phyloP scores from a whole-genome alignment of 768 basidiomycete genomes.

The Mycena vitilis region DNA sequence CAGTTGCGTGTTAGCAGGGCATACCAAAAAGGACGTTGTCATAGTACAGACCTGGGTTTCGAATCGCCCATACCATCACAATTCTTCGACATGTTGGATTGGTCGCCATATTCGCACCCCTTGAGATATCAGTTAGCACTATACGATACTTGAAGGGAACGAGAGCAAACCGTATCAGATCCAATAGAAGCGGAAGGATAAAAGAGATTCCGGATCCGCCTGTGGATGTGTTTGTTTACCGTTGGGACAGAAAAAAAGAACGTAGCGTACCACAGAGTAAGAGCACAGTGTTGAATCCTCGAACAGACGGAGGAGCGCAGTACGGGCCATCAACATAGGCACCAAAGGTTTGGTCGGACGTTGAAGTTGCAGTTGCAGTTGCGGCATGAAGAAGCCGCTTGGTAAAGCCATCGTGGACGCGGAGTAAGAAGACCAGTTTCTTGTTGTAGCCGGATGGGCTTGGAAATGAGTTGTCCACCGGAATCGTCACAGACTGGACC shows the following conservation, averaged over 20 bases:
- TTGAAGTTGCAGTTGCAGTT: constrained; percentile 22
- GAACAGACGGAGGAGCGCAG: constrained; percentile 52
- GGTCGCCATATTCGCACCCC: constrained; percentile 30
- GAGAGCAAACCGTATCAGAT: constrained; percentile 50
- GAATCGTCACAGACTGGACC: constrained; percentile 9
- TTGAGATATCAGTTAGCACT: not conserved
- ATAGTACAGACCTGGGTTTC: constrained; percentile 48
- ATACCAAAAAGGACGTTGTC: not conserved
- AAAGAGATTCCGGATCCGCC: constrained; percentile 61
- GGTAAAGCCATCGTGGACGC: constrained; percentile 66
- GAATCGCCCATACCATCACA: constrained; percentile 55
- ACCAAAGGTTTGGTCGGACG: constrained; percentile 43
- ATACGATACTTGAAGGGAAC: not conserved
- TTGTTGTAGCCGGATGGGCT: constrained; percentile 40
- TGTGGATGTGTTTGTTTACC: constrained; percentile 24
- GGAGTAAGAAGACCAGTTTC: constrained; percentile 63
- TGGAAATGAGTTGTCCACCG: constrained; percentile 8
- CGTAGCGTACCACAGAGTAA: constrained; percentile 57
- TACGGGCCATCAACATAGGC: constrained; percentile 68
- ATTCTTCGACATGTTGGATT: constrained; percentile 45
- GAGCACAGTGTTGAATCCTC: constrained; percentile 54
- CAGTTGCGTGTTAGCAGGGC: not conserved
- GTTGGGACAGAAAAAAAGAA: not conserved
- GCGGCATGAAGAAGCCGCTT: constrained; percentile 52
- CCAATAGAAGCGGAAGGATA: constrained; percentile 53